A percentile compares a stretch with the other conserved stretches of the same genome.
These are phyloP conservation scores for Penicillium sp. DNA, from an alignment of 2,329 filamentous ascomycete genomes.

Conservation along the genomic window DNA sequence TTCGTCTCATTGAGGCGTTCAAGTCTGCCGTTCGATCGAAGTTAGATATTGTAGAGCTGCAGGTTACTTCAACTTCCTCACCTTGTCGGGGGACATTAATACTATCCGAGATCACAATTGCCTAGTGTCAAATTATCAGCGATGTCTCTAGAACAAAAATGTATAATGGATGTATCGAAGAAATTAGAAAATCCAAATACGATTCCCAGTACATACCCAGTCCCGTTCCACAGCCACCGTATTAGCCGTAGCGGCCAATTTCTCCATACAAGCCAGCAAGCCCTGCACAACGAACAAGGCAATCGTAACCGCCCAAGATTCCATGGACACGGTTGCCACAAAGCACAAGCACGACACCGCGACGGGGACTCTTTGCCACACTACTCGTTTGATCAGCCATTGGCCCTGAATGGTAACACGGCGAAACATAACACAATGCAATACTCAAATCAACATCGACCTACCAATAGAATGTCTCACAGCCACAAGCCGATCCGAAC, in stretches of 20 bases:
- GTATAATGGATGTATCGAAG: not conserved
- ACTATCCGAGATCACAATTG: constrained; percentile 33
- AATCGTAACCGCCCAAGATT: constrained; percentile 3
- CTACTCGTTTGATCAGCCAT: constrained; percentile 17
- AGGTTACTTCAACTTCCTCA: constrained; percentile 12
- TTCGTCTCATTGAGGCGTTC: constrained; percentile 57
- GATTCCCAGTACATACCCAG: constrained; percentile 49
- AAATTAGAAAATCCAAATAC: not conserved
- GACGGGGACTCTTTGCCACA: constrained; percentile 44
- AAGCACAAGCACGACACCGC: constrained; percentile 52
- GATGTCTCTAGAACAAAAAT: not conserved
- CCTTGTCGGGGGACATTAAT: constrained; percentile 44
- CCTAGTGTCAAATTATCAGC: constrained; percentile 16
- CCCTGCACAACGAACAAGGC: constrained; percentile 42
- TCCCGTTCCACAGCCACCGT: constrained; percentile 69
- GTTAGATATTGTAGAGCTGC: constrained; percentile 4
- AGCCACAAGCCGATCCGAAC: constrained; percentile 50
- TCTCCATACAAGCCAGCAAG: constrained; percentile 66
- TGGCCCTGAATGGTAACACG: not conserved
- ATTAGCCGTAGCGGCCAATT: constrained; percentile 64
- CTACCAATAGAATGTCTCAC: constrained; percentile 53
- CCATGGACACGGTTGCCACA: constrained; percentile 31
- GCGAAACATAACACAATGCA: not conserved
- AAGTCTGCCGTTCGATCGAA: constrained; percentile 30
- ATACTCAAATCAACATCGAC: not conserved